Evolutionary conservation across 805 yeast species (phyloP).

Genomic region (Candida coleopterorum): DNA sequence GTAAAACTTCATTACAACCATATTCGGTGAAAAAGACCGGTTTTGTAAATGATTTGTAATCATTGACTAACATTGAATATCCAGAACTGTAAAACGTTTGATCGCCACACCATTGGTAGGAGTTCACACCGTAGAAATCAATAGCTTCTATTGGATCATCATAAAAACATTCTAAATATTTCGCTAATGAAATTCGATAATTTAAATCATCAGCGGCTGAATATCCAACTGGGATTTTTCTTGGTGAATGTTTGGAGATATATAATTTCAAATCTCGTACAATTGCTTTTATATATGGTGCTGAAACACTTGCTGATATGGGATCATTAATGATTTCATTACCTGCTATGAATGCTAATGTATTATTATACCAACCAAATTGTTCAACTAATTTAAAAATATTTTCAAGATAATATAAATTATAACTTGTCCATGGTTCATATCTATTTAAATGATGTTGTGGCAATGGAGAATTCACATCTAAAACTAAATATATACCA

Average conservation of each 20-base stretch:
- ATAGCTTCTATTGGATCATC: slow-evolving; percentile 48
- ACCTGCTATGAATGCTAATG: slow-evolving; percentile 88
- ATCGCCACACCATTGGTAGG: slow-evolving; percentile 84
- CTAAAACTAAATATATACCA: slow-evolving; percentile 86
- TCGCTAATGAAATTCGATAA: slow-evolving; percentile 71
- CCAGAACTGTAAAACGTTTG: slow-evolving; percentile 83
- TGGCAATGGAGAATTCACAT: slow-evolving; percentile 82
- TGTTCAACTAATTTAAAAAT: slow-evolving; percentile 75
- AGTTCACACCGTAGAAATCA: slow-evolving; percentile 79
- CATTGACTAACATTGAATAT: slow-evolving; percentile 54
- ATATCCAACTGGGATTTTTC: slow-evolving; percentile 86
- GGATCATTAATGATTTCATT: slow-evolving; percentile 85
- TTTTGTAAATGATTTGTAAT: slow-evolving; percentile 59
- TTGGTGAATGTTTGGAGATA: slow-evolving; percentile 50
- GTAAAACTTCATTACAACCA: slow-evolving; percentile 82
- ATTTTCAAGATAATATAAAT: slow-evolving; percentile 62
- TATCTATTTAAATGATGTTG: slow-evolving; percentile 81
- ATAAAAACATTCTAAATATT: slow-evolving; percentile 73
- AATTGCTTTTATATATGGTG: slow-evolving; percentile 72
- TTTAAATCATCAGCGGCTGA: slow-evolving; percentile 92
- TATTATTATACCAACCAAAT: slow-evolving; percentile 80
- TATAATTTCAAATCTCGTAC: slow-evolving; percentile 78
- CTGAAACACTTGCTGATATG: slow-evolving; percentile 62
- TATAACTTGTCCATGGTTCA: slow-evolving; percentile 92
- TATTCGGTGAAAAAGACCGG: slow-evolving; percentile 86